Conservation (phyloP, 2,329 filamentous ascomycete genomes). For the Aspergillus ochraceus region DNA sequence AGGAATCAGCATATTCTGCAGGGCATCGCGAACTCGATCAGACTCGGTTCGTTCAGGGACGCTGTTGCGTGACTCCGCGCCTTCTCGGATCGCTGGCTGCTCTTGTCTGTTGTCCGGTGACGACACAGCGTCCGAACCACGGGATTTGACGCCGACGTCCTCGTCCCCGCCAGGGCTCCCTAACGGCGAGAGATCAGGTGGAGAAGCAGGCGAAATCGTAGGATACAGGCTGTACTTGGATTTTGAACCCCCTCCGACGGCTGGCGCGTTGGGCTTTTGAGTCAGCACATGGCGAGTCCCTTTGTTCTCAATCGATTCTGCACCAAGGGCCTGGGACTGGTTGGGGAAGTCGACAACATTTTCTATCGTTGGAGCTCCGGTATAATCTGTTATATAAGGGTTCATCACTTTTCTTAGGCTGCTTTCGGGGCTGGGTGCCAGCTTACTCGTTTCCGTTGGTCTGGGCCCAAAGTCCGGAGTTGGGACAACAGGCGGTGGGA, state of each 20-base stretch:
- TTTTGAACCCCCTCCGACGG: slow-evolving; percentile 23
- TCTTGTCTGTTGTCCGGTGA: slow-evolving; percentile 16
- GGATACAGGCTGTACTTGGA: slow-evolving; percentile 31
- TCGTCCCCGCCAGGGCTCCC: slow-evolving; percentile 39
- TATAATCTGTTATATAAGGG: slow-evolving; percentile 63
- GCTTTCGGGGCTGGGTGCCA: slow-evolving; percentile 65
- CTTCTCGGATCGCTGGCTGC: slow-evolving; percentile 3
- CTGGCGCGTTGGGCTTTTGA: slow-evolving; percentile 27
- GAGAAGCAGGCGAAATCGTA: slow-evolving; percentile 18
- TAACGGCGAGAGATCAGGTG: slow-evolving; percentile 34
- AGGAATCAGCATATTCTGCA: slow-evolving; percentile 9
- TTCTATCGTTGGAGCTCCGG: slow-evolving; percentile 18
- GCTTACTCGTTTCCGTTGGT: slow-evolving; percentile 27
- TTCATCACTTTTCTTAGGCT: slow-evolving; percentile 86
- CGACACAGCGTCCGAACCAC: slow-evolving; percentile 20
- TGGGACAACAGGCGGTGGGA: slow-evolving; percentile 58
- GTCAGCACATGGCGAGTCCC: slow-evolving; percentile 17
- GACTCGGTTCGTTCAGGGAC: slow-evolving; percentile 8
- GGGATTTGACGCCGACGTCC: slow-evolving; percentile 21
- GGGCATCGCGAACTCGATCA: slow-evolving; percentile 4
- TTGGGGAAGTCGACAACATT: slow-evolving; percentile 25
- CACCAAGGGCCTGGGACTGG: slow-evolving; percentile 20
- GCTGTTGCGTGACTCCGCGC: slow-evolving; percentile 8
- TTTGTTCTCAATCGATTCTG: slow-evolving; percentile 18
- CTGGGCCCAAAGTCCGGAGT: slow-evolving; percentile 46